Conservation (phyloP, 164 flowering plant genomes). For the Magnolia sinica region DNA sequence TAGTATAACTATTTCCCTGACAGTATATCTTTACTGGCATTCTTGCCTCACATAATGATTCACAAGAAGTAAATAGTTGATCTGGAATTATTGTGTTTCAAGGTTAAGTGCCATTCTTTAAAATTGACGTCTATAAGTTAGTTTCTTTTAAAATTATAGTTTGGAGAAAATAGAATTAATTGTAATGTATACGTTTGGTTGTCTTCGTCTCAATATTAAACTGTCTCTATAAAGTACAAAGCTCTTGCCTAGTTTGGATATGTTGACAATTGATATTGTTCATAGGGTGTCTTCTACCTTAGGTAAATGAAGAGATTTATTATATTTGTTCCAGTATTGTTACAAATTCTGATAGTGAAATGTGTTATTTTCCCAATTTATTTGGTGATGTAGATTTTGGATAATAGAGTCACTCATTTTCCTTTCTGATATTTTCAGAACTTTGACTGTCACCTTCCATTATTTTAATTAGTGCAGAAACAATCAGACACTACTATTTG, state of each 20-base stretch:
- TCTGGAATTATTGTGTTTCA: too few relatives aligned
- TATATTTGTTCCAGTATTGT: background rate
- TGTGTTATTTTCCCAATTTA: background rate
- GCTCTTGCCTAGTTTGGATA: too few relatives aligned
- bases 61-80: too few relatives aligned
- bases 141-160: too few relatives aligned
- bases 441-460: background rate
- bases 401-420: background rate
- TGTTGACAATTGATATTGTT: too few relatives aligned
- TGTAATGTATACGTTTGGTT: too few relatives aligned
- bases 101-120: too few relatives aligned
- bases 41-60: too few relatives aligned
- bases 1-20: too few relatives aligned
- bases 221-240: background rate
- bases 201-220: background rate
- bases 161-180: too few relatives aligned
- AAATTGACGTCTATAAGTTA: too few relatives aligned
- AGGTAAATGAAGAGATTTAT: background rate
- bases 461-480: constrained; percentile 49
- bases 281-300: background rate
- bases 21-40: too few relatives aligned
- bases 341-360: background rate
- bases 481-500: constrained; percentile 46
- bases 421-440: background rate
- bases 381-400: background rate